Conservation (phyloP, 2,329 filamentous ascomycete genomes). For the Pleomassaria siparia region DNA sequence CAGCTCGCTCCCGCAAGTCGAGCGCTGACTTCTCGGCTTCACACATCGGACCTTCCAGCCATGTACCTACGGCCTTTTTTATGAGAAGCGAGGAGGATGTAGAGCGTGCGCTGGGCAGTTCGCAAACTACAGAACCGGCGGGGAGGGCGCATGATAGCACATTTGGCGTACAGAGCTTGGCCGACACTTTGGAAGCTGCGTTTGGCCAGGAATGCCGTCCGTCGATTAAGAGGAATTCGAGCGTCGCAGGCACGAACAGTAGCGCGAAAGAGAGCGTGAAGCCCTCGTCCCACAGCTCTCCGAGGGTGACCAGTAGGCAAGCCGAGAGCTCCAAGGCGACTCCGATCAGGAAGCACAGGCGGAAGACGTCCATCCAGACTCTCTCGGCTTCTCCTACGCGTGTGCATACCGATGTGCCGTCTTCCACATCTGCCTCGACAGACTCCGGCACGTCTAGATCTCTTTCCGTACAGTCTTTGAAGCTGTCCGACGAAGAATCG, state of each 20-base stretch:
- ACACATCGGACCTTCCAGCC: slow-evolving; percentile 24
- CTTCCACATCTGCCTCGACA: slow-evolving; percentile 52
- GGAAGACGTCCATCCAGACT: slow-evolving; percentile 24
- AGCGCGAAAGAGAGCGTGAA: slow-evolving; percentile 30
- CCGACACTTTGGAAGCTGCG: slow-evolving; percentile 53
- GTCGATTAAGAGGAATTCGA: slow-evolving; percentile 26
- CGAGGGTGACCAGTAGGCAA: slow-evolving; percentile 17
- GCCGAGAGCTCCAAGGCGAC: slow-evolving; percentile 23
- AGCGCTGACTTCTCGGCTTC: slow-evolving; percentile 32
- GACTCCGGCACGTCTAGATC: slow-evolving; percentile 63
- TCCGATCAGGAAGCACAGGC: slow-evolving; percentile 22
- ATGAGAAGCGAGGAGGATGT: slow-evolving; percentile 57
- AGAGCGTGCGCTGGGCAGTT: slow-evolving; percentile 41
- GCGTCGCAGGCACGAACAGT: slow-evolving; percentile 26
- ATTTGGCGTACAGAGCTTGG: slow-evolving; percentile 61
- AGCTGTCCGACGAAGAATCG: slow-evolving; percentile 60
- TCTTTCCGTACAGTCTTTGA: slow-evolving; percentile 59
- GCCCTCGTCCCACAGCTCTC: slow-evolving; percentile 12
- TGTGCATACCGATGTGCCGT: slow-evolving; percentile 30
- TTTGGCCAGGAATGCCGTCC: slow-evolving; percentile 30
- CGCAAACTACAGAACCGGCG: slow-evolving; percentile 15
- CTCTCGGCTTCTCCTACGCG: slow-evolving; percentile 28
- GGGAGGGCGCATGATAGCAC: slow-evolving; percentile 45
- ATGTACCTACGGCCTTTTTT: slow-evolving; percentile 61
- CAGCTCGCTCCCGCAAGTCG: slow-evolving; percentile 42